A percentile compares a stretch with the other conserved stretches of the same genome.
Evolutionary conservation across 1,284 basidiomycete species (phyloP).

Genomic region (Polyporus tsugae): DNA sequence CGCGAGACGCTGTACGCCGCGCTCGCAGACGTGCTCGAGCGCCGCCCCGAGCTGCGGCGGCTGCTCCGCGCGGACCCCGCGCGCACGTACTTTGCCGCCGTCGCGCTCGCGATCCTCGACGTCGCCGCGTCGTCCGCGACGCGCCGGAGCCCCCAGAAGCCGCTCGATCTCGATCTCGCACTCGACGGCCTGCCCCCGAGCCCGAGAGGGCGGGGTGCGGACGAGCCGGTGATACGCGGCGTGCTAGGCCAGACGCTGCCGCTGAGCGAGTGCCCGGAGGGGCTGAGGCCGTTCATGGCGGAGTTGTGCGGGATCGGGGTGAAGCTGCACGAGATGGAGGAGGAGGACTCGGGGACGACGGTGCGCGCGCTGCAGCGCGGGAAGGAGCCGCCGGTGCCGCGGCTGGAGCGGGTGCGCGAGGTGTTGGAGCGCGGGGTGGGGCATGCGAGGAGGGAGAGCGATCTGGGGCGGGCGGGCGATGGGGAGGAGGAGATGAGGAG

Average conservation of each 20-base stretch:
- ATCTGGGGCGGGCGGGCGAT: slow-evolving; percentile 5
- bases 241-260: slow-evolving; percentile 62
- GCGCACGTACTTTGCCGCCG: slow-evolving; percentile 79
- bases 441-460: slow-evolving; percentile 33
- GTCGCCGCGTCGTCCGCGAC: slow-evolving; percentile 61
- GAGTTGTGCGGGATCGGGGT: slow-evolving; percentile 69
- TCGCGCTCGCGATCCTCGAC: slow-evolving; percentile 76
- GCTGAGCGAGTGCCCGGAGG: slow-evolving; percentile 61
- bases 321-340: slow-evolving; percentile 57
- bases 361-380: slow-evolving; percentile 57
- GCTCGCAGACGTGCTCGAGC: slow-evolving; percentile 71
- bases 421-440: slow-evolving; percentile 71
- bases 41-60: slow-evolving; percentile 56
- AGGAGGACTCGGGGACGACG: slow-evolving; percentile 63
- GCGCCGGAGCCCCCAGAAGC: slow-evolving; percentile 7
- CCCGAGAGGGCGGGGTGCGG: slow-evolving; percentile 11
- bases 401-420: slow-evolving; percentile 65
- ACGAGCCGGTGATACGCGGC: slow-evolving; percentile 61
- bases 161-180: slow-evolving; percentile 5
- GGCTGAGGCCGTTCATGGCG: slow-evolving; percentile 70
- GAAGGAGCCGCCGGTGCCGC: slow-evolving; percentile 54
- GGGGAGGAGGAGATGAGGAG: slow-evolving; percentile 29
- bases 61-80: slow-evolving; percentile 69
- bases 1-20: slow-evolving; percentile 85
- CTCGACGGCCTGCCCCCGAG: slow-evolving; percentile 15